Evolutionary conservation across 129 eudicot genomes (phyloP).

Genomic region (Solidago caesia): DNA sequence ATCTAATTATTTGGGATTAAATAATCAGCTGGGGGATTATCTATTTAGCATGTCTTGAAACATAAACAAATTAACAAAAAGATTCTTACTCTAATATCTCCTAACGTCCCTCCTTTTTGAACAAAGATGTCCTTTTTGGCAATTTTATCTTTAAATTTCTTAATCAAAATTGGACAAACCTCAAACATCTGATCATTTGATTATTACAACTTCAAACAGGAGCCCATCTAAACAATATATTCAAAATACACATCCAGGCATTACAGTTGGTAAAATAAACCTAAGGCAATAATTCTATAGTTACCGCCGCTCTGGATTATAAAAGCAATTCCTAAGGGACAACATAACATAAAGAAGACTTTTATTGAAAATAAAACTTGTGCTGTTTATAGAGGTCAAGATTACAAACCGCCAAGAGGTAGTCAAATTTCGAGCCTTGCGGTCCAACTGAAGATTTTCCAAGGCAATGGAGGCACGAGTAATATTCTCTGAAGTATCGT

Average conservation of each 20-base stretch:
- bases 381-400: slow-evolving; percentile 5
- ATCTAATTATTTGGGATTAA: too few relatives aligned
- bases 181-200: neutral
- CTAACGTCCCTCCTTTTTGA: neutral
- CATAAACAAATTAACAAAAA: too few relatives aligned
- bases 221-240: too few relatives aligned
- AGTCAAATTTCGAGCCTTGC: slow-evolving; percentile 72
- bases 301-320: neutral
- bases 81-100: neutral
- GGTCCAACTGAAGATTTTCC: slow-evolving; percentile 87
- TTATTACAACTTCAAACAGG: neutral
- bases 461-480: slow-evolving; percentile 70
- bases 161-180: neutral
- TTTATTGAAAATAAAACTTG: neutral
- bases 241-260: neutral
- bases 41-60: too few relatives aligned
- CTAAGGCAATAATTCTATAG: neutral
- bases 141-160: neutral
- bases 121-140: neutral
- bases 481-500: slow-evolving; percentile 67
- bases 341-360: neutral
- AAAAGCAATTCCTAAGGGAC: neutral
- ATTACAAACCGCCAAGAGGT: slow-evolving; percentile 77
- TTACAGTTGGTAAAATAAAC: neutral
- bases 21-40: too few relatives aligned